A percentile compares a stretch with the other conserved stretches of the same genome.
phyloP scores from a whole-genome alignment of 768 basidiomycete genomes.

The Amanita jacksonii region DNA sequence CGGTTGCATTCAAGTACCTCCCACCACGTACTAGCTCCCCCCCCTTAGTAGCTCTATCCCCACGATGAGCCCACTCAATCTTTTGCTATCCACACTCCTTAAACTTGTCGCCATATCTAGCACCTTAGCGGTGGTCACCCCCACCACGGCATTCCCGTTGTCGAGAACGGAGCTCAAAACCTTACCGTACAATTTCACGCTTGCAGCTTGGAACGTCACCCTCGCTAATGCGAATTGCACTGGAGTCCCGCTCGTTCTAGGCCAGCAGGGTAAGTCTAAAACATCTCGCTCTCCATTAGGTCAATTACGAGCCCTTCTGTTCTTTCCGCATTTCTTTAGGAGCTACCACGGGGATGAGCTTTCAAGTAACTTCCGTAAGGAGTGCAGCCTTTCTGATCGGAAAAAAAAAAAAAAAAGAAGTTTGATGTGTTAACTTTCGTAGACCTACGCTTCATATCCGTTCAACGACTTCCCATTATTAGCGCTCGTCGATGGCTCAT shows the following conservation, averaged over 20 bases:
- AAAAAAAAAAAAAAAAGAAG: no score
- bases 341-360: constrained; percentile 26
- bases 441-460: constrained; percentile 43
- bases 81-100: no score
- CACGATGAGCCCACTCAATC: no score
- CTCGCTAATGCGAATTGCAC: constrained; percentile 32
- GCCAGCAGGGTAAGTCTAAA: constrained; percentile 24
- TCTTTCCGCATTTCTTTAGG: constrained; percentile 17
- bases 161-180: background rate
- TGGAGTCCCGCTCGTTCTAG: constrained; percentile 37
- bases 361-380: constrained; percentile 36
- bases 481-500: constrained; percentile 25
- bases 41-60: no score
- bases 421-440: background rate
- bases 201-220: constrained; percentile 34
- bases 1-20: no score
- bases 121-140: background rate
- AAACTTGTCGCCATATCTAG: no score
- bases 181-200: constrained; percentile 32
- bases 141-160: background rate
- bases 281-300: no score
- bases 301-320: background rate
- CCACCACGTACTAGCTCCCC: no score
- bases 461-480: constrained; percentile 38
- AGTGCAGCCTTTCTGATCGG: background rate